phyloP scores from a whole-genome alignment of 148 eudicot species.

The Dianthus caryophyllus region DNA sequence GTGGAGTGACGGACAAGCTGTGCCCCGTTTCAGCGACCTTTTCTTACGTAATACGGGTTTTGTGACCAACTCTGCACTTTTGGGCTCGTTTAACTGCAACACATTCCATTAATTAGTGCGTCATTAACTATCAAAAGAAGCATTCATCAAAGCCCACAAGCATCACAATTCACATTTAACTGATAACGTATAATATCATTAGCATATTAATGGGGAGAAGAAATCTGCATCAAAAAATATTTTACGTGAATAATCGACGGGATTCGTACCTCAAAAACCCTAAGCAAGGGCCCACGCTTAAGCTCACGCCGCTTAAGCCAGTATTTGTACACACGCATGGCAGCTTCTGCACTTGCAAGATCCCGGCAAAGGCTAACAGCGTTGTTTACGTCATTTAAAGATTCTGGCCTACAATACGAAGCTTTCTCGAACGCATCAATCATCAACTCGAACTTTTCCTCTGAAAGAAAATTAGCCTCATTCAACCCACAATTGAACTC shows the following conservation, averaged over 20 bases:
- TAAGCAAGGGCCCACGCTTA: constrained; percentile 45
- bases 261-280: constrained; percentile 67
- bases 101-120: not conserved
- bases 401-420: constrained; percentile 44
- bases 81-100: constrained; percentile 55
- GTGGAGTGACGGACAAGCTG: constrained; percentile 24
- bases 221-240: not conserved
- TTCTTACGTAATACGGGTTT: constrained; percentile 67
- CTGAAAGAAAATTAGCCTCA: constrained; percentile 35
- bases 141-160: not conserved
- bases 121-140: too few relatives aligned
- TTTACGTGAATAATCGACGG: not conserved
- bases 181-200: not conserved
- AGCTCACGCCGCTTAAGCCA: constrained; percentile 64
- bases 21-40: constrained; percentile 58
- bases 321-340: constrained; percentile 49
- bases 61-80: constrained; percentile 34
- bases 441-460: constrained; percentile 60
- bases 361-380: constrained; percentile 40
- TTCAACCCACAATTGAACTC: constrained; percentile 40
- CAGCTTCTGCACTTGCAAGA: constrained; percentile 41
- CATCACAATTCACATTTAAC: too few relatives aligned
- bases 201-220: too few relatives aligned
- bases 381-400: constrained; percentile 36
- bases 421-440: constrained; percentile 88